Percentiles rank a stretch among this genome's conserved stretches.
phyloP scores from a whole-genome alignment of 768 basidiomycete species.

The Vararia minispora region DNA sequence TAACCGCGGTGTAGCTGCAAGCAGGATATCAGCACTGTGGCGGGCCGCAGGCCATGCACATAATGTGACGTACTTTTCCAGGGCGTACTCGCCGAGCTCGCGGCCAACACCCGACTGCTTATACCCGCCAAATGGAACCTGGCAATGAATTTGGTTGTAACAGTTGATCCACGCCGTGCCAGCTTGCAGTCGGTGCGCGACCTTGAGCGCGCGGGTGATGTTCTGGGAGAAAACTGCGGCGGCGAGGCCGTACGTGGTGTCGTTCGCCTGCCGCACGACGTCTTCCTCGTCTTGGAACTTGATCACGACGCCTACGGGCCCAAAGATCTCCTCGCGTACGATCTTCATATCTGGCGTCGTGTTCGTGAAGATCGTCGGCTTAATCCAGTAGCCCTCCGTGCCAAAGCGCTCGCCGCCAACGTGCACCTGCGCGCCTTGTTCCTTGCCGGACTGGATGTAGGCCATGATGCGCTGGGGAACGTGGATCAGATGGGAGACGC shows the following conservation, averaged over 20 bases:
- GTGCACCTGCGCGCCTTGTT: conserved; percentile 47
- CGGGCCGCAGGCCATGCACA: too few species aligned
- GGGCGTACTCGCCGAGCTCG: conserved; percentile 48
- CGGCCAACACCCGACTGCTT: conserved; percentile 64
- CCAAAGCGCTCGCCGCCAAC: conserved; percentile 44
- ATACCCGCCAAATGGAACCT: conserved; percentile 55
- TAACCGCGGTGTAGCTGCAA: conserved; percentile 11
- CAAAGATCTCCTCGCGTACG: conserved; percentile 50
- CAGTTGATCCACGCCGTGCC: conserved; percentile 69
- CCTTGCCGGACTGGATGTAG: conserved; percentile 50
- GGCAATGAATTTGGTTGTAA: conserved; percentile 25
- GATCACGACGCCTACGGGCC: conserved; percentile 59
- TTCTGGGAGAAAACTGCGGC: conserved; percentile 79
- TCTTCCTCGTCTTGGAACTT: conserved; percentile 57
- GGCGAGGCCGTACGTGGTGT: conserved; percentile 79
- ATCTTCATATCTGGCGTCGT: conserved; percentile 45
- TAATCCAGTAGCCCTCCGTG: conserved; percentile 47
- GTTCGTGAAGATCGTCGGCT: conserved; percentile 55
- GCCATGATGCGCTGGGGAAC: conserved; percentile 39
- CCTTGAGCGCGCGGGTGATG: conserved; percentile 59
- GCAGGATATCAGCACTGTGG: neutral
- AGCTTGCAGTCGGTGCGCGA: conserved; percentile 66
- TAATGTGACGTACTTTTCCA: conserved; percentile 17
- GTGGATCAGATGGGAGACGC: neutral
- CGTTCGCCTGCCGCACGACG: conserved; percentile 68